Conservation (phyloP, 192 early-diverging fungal species). For the Oehlia diaphana region DNA sequence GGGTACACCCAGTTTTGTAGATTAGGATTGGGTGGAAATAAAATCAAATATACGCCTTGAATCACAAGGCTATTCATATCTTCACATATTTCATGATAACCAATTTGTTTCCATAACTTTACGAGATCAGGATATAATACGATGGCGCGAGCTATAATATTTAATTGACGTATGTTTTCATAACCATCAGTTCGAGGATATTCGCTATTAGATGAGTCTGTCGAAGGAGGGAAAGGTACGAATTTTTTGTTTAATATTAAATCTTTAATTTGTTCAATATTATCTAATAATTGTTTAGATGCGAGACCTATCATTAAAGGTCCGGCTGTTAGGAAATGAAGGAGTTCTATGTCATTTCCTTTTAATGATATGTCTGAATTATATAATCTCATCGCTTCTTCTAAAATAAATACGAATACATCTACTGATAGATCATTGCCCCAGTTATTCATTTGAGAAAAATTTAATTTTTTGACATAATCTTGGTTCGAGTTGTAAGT, state of each 20-base stretch:
- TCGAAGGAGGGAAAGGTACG: background rate
- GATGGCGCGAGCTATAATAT: constrained; percentile 9
- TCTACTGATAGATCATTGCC: background rate
- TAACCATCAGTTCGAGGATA: constrained; percentile 21
- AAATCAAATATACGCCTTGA: constrained; percentile 3
- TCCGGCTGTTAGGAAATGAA: constrained; percentile 4
- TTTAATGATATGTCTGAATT: background rate
- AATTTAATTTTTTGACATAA: background rate
- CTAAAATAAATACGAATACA: background rate
- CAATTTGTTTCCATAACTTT: background rate
- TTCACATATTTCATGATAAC: constrained; percentile 20
- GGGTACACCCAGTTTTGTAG: too few relatives aligned
- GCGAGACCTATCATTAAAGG: background rate
- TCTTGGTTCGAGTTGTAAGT: too few relatives aligned
- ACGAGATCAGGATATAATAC: constrained; percentile 1
- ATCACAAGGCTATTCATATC: constrained; percentile 21
- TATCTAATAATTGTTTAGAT: background rate
- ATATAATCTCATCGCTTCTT: background rate
- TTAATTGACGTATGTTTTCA: constrained; percentile 16
- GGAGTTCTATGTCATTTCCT: constrained; percentile 22
- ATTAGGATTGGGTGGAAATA: background rate
- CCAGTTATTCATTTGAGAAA: background rate
- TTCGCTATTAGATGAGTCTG: background rate
- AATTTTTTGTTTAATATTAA: constrained; percentile 10
- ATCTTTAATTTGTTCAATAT: constrained; percentile 5